Percentiles rank a stretch among this genome's conserved stretches.
Evolutionary conservation across 1,284 basidiomycete genomes (phyloP).

Genomic region (Apiotrichum laibachii): DNA sequence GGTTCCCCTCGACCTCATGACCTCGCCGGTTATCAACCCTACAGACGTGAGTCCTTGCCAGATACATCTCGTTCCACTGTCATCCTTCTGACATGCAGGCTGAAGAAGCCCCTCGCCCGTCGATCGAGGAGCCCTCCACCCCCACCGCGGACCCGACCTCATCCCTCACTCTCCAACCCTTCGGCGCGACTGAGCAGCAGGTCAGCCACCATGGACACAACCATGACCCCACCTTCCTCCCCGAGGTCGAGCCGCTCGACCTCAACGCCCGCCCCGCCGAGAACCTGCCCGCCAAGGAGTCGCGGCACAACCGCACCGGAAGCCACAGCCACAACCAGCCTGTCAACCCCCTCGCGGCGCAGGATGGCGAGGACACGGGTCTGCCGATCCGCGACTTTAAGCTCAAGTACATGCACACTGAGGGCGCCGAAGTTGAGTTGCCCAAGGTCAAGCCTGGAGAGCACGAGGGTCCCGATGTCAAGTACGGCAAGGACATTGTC

Average conservation of each 20-base stretch:
- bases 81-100: too few relatives aligned
- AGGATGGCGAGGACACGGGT: conserved; percentile 25
- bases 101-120: not conserved
- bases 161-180: conserved; percentile 43
- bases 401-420: conserved; percentile 17
- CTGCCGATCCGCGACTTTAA: conserved; percentile 31
- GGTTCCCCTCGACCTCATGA: conserved; percentile 88
- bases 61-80: not conserved
- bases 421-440: conserved; percentile 58
- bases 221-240: conserved; percentile 17
- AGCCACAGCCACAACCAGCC: conserved; percentile 13
- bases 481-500: conserved; percentile 61
- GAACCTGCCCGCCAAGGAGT: not conserved
- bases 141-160: not conserved
- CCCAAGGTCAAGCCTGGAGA: conserved; percentile 55
- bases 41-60: conserved; percentile 38
- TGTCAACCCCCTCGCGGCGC: conserved; percentile 41
- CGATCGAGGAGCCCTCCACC: not conserved
- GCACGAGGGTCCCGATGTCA: conserved; percentile 62
- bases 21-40: conserved; percentile 73
- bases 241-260: conserved; percentile 50
- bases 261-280: conserved; percentile 33
- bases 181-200: conserved; percentile 41
- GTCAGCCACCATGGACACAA: conserved; percentile 25
- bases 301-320: not conserved